Evolutionary conservation across 805 yeast genomes (phyloP), one percentile per base, ranked within the genome.

Genomic region (Sporopachydermia lactativora): DNA sequence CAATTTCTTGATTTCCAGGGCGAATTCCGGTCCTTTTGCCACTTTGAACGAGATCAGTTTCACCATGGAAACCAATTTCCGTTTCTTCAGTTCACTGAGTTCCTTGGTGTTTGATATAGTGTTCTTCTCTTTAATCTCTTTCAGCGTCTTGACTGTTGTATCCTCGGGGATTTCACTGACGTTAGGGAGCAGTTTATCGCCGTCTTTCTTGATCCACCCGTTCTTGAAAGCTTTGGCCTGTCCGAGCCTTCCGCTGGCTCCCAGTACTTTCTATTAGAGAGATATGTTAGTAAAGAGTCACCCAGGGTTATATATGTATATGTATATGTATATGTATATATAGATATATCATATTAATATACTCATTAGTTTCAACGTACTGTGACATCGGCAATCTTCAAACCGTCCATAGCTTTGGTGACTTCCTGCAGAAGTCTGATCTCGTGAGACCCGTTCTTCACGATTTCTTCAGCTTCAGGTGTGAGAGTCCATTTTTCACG

Each of bases 221-320:
- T 88, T 88, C 62, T 86, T 89, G 73, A 92, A 94, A 14, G 97
- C 99, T 54, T 88, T 78, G 51, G 94, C 95, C 65, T 92, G 98
- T 47, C 98, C 99, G 48, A 89, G 71, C 51, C 79, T 78, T 47
- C 96, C 97, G 44, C 75, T 75, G 40, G 75, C 65, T 42, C 96
- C 96, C 62, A 89, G 66, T 48, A 79, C 71, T 42, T 76, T 57
- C 39, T 24, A 24, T 24, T 8, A 8, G 8, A 24, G 8, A 24
- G 31, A 24, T 24, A n/a, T 24, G 31, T 24, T n/a, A 24, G 31
- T 24, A 24, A 24, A n/a, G n/a, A n/a, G n/a, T n/a, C n/a, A n/a
- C n/a, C n/a, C n/a, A n/a, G n/a, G n/a, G n/a, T n/a, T n/a, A n/a
- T n/a, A n/a, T n/a, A n/a, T n/a, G n/a, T n/a, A n/a, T n/a, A n/a